Evolutionary conservation across 495 filamentous ascomycete species (phyloP).

Genomic region (Xylaria telfairii): DNA sequence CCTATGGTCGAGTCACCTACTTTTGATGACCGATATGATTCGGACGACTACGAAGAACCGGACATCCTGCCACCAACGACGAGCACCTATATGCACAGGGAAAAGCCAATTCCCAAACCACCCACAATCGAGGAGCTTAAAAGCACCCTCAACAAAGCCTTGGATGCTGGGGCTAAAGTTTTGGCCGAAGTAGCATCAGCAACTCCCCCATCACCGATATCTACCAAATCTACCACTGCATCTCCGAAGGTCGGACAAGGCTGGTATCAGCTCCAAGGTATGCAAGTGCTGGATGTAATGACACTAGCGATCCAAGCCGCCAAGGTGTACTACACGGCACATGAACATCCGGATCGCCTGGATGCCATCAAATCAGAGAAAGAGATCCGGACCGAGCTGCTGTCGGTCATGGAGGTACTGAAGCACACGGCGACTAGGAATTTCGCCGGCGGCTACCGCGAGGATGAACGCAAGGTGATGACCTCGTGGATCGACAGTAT

Average conservation of each 20-base stretch:
- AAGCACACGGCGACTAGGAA: slow-evolving; percentile 88
- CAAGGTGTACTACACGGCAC: slow-evolving; percentile 91
- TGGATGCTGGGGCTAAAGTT: slow-evolving; percentile 69
- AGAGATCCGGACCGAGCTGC: slow-evolving; percentile 76
- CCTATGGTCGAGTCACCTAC: slow-evolving; percentile 63
- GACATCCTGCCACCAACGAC: slow-evolving; percentile 94
- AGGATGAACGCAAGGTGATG: slow-evolving; percentile 75
- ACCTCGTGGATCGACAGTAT: slow-evolving; percentile 77
- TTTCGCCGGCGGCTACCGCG: slow-evolving; percentile 82
- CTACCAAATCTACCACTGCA: slow-evolving; percentile 34
- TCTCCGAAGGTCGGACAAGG: slow-evolving; percentile 55
- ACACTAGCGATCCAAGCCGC: slow-evolving; percentile 94
- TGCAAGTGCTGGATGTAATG: slow-evolving; percentile 88
- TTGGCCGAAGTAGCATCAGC: slow-evolving; percentile 55
- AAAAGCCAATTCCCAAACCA: slow-evolving; percentile 84
- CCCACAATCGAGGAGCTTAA: slow-evolving; percentile 81
- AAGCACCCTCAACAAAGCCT: slow-evolving; percentile 69
- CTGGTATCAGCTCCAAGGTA: slow-evolving; percentile 86
- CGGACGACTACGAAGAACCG: slow-evolving; percentile 64
- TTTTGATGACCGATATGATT: slow-evolving; percentile 63
- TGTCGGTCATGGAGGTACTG: slow-evolving; percentile 84
- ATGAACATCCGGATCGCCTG: slow-evolving; percentile 81
- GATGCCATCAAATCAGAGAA: slow-evolving; percentile 84
- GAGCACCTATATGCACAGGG: slow-evolving; percentile 91
- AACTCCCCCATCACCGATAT: slow-evolving; percentile 35